phyloP scores from a whole-genome alignment of 257 asterid genomes.

The Leonotis leonurus region DNA sequence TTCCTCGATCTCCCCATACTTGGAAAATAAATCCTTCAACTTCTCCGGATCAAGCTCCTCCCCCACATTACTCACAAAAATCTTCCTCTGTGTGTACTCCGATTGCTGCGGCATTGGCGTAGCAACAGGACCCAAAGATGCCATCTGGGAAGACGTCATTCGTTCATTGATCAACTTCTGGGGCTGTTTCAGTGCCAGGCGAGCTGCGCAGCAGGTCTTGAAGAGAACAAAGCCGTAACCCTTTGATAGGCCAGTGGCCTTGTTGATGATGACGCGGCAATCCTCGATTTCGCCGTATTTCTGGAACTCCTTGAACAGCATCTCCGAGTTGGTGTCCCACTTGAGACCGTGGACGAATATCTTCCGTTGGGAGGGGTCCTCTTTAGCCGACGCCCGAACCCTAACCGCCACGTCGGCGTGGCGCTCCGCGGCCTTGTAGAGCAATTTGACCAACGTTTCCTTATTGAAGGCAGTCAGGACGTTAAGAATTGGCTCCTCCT shows the following conservation, averaged over 20 bases:
- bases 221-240: slow-evolving; percentile 11
- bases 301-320: background rate
- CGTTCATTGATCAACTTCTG: slow-evolving; percentile 7
- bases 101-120: background rate
- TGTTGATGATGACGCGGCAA: slow-evolving; percentile 4
- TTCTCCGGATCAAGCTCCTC: slow-evolving; percentile 11
- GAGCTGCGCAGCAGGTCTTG: slow-evolving; percentile 10
- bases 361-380: slow-evolving; percentile 14
- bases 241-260: background rate
- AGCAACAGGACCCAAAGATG: background rate
- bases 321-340: slow-evolving; percentile 4
- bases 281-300: slow-evolving; percentile 18
- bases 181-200: slow-evolving; percentile 11
- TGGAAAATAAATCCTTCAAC: slow-evolving; percentile 1
- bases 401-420: slow-evolving; percentile 17
- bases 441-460: background rate
- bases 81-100: slow-evolving; percentile 8
- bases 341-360: slow-evolving; percentile 14
- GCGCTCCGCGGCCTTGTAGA: slow-evolving; percentile 9
- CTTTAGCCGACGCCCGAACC: slow-evolving; percentile 10
- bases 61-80: slow-evolving; percentile 12
- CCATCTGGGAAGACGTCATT: slow-evolving; percentile 8
- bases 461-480: background rate
- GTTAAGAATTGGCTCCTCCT: background rate
- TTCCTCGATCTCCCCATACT: slow-evolving; percentile 17